Base-by-base conservation (phyloP, 352 stramenopile genomes). In the Pythium aristosporum region DNA sequence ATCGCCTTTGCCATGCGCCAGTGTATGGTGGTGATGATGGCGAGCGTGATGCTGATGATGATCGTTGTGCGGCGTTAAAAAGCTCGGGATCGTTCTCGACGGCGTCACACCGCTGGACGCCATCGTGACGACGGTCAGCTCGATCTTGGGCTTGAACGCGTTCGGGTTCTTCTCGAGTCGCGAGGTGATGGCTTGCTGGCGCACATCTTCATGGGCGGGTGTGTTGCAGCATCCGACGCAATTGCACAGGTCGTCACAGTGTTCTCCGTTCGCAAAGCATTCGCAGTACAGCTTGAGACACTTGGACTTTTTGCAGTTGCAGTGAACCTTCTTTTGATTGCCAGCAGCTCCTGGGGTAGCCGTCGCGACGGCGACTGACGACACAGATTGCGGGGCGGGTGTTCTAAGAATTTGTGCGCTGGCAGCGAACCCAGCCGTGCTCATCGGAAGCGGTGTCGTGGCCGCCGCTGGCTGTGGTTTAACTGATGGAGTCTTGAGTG, bases 261-360 rank as follows among this genome's bases (percentile, higher is more conserved):
- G 94, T 20, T 87, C 79, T 13, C 93, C 88, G 30, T 85, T 90
- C 1, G 91, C 89, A 69, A 99, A 99, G 67, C 96, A 99, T 67
- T 98, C 92, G 67, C 96, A 99, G 71, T 98, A 96, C 28, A 99
- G 66, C 75, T 99, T 99, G 16, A 99, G 81, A 57, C 96, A 99
- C 73, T 98, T 97, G 36, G 95, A 98, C 73, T 98, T 98, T 67
- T 98, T 98, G 79, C 96, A 99, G 52, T 98, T 98, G 79, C 96
- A 99, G 7, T 84, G 83, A 0, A 84, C 80, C 46, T 89, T 91
- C 41, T 68, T 68, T 9, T 46, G 25, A 32, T 34, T 48, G 12
- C 43, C 48, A n/a, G 21, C 48, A 23, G 54, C 61, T 51, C 44
- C 37, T 54, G 41, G n/a, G 5, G 44, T 13, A 16, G 41, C 41